Evolutionary conservation across 2,329 filamentous ascomycete species (phyloP), one percentile per base, ranked within the genome.

Genomic region (Anisogramma anomala): DNA sequence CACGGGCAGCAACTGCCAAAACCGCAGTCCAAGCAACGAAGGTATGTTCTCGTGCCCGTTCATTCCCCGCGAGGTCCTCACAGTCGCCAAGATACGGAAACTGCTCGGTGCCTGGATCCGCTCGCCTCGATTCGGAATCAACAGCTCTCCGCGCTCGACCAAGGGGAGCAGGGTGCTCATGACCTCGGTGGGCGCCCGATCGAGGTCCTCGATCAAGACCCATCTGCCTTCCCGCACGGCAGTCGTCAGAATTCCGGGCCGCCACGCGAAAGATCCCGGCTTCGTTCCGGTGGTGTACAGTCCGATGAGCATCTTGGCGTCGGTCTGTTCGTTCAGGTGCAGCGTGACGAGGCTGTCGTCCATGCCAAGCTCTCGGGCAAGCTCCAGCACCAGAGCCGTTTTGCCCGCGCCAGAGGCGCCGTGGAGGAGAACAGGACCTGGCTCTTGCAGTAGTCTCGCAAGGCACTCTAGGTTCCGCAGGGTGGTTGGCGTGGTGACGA

Each of bases 181-280:
- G 35, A 98, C 84, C 60, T 98, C 91, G 50, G 85, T 89, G 4
- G 93, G 91, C 9, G 91, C 91, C 48, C 89, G 79, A 57, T 98
- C 88, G 30, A 99, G 71, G 59, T 99, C 93, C 60, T 99, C 93
- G 45, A 99, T 93, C 49, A 98, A 69, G 6, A 98, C 84, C 93
- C 91, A 98, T 54, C 89, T 75, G 13, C 91, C 93, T 66, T 98
- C 89, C 55, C 75, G 81, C 3, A 96, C 87, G 26, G 93, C 93
- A 22, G 86, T 94, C 0, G 91, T 95, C 51, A 99, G 67, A 15
- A 96, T 84, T 62, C 91, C 91, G 3, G 91, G 77, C 45, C 84
- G 78, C 91, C 91, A 99, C 37, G 77, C 75, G 57, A 98, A 98
- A 8, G 84, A 88, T 1, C 88, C 88, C 1, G 87, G 88, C 46